Conservation (phyloP, 1,139 yeast genomes). For the Wickerhamomyces sp. region DNA sequence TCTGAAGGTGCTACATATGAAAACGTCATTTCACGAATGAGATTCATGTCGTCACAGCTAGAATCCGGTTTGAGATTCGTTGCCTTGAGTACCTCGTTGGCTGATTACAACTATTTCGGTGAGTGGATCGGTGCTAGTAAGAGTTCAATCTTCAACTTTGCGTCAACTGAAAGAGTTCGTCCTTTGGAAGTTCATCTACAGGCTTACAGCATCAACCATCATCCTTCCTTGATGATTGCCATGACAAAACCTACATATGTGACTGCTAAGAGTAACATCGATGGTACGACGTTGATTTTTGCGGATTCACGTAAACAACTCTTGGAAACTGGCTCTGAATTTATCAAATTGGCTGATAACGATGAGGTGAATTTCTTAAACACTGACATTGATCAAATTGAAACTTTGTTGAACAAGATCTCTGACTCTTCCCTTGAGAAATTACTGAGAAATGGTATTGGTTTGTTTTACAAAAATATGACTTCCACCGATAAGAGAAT, state of each 20-base stretch:
- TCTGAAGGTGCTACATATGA: constrained; percentile 61
- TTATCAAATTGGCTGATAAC: constrained; percentile 33
- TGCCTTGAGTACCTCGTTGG: constrained; percentile 61
- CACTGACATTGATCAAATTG: constrained; percentile 34
- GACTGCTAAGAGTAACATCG: constrained; percentile 28
- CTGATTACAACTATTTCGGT: constrained; percentile 74
- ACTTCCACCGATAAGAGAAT: constrained; percentile 43
- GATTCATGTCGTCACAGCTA: constrained; percentile 61
- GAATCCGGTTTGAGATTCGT: constrained; percentile 54
- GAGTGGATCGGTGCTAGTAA: constrained; percentile 77
- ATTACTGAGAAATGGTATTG: constrained; percentile 60
- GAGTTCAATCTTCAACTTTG: constrained; percentile 60
- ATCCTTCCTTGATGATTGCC: constrained; percentile 45
- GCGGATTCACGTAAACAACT: constrained; percentile 52
- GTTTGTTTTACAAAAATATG: constrained; percentile 59
- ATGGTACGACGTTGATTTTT: constrained; percentile 44
- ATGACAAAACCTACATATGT: constrained; percentile 47
- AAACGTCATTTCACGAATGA: constrained; percentile 60
- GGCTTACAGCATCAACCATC: constrained; percentile 39
- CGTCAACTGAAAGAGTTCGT: constrained; percentile 52
- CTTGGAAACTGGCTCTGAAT: constrained; percentile 44
- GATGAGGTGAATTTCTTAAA: constrained; percentile 33
- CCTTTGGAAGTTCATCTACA: constrained; percentile 60
- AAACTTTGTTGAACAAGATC: constrained; percentile 38
- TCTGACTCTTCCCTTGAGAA: constrained; percentile 42